Evolutionary conservation across 164 flowering plant genomes (phyloP), one percentile per base, ranked within the genome.

Genomic region (Litsea cubeba): DNA sequence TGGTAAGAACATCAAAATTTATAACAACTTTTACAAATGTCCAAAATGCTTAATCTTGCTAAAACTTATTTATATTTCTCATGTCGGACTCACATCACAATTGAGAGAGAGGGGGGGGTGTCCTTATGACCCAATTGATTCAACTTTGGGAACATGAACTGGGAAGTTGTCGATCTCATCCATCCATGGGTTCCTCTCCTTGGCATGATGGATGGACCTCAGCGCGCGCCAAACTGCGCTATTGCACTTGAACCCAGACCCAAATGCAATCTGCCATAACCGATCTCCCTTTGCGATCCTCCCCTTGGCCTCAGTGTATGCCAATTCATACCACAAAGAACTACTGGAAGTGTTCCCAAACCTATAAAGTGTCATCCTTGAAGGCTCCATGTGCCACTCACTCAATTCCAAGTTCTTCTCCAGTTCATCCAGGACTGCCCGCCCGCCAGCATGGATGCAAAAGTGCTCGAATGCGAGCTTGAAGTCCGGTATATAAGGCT

Each of bases 391-490:
- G 62, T 91, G 96, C 91, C 90, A 85, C 6, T 86, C 81, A 18
- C 50, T 79, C 2, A 91, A 81, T 7, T 86, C 89, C 14, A 91
- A 85, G 50, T 89, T 91, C 83, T 89, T 89, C 91, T 91, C 94
- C 15, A 89, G 71, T 77, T 89, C 96, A 69, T 91, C 94, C 65
- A 91, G 68, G 51, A 91, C 96, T 0, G 88, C 96, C 72, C 94
- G 78, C 1, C 96, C 96, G 22, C 96, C 96, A 0, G 96, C 96
- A 58, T 91, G 96, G 20, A 91, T 88, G 80, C 97, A 90, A 72
- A 91, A 91, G 68, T 91, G 97, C 78, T 91, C 91, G 76, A 90
- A 91, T 0, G 97, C 97, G 12, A 89, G 81, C 85, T 90, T 91
- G 78, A 91, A 91, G 67, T 91, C 94, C 0, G 97, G 97, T 10